These are phyloP conservation scores for Saccharomyces hybrid DNA, from an alignment of 1,139 yeast genomes.

Conservation along the genomic window DNA sequence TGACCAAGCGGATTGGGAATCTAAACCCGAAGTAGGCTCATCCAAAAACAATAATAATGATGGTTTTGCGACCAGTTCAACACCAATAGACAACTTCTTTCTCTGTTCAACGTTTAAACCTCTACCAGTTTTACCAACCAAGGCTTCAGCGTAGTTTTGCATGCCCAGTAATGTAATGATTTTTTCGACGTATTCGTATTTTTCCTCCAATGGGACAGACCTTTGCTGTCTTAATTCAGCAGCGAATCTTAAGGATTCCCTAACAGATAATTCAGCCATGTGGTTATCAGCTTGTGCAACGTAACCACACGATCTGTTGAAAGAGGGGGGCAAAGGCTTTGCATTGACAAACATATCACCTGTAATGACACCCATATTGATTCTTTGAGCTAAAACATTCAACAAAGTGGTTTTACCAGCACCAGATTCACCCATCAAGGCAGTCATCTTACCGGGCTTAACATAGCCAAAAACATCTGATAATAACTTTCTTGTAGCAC, in stretches of 20 bases:
- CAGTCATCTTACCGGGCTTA: too few species aligned
- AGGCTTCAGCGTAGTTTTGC: constrained; percentile 48
- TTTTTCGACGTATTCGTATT: constrained; percentile 52
- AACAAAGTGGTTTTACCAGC: too few species aligned
- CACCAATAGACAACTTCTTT: too few species aligned
- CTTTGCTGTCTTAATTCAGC: constrained; percentile 53
- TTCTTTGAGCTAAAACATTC: constrained; percentile 58
- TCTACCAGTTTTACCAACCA: too few species aligned
- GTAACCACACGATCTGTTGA: constrained; percentile 56
- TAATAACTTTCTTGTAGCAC: constrained; percentile 42
- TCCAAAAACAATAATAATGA: constrained; percentile 51
- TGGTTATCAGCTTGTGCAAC: constrained; percentile 63
- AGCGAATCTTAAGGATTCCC: constrained; percentile 55
- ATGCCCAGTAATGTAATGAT: constrained; percentile 50
- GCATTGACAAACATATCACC: constrained; percentile 63
- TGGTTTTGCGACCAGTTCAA: too few species aligned
- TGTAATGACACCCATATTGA: constrained; percentile 51
- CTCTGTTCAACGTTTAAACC: too few species aligned
- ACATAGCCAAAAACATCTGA: constrained; percentile 58
- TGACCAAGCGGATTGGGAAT: constrained; percentile 54
- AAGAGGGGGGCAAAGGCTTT: constrained; percentile 42
- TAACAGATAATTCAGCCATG: constrained; percentile 48
- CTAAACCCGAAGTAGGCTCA: constrained; percentile 55
- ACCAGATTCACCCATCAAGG: too few species aligned
- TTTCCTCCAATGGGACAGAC: constrained; percentile 42